A percentile compares a stretch with the other conserved stretches of the same genome.
phyloP scores from a whole-genome alignment of 768 basidiomycete genomes.

The Lactarius akahatsu region DNA sequence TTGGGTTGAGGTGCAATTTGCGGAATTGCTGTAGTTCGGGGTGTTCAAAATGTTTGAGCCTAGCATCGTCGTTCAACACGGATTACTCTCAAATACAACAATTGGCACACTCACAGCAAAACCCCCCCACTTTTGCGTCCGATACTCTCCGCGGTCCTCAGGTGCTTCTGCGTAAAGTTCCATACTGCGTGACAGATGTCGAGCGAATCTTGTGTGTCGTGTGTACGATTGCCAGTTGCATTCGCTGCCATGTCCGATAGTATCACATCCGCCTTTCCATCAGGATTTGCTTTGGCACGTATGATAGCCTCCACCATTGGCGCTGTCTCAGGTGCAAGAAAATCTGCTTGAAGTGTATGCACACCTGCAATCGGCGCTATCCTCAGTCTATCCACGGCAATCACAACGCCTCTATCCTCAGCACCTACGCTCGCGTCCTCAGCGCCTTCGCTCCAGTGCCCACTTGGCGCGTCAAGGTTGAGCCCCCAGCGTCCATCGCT shows the following conservation, averaged over 20 bases:
- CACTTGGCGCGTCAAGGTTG: constrained; percentile 2
- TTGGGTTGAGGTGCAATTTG: constrained; percentile 50
- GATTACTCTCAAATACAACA: constrained; percentile 21
- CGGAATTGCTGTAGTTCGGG: constrained; percentile 70
- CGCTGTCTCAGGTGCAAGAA: constrained; percentile 58
- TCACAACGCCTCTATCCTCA: constrained; percentile 48
- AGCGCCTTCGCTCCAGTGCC: constrained; percentile 9
- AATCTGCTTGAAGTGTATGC: constrained; percentile 72
- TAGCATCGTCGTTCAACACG: constrained; percentile 35
- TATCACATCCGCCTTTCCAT: constrained; percentile 68
- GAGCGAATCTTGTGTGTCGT: constrained; percentile 68
- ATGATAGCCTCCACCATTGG: constrained; percentile 44
- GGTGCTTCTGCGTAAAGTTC: constrained; percentile 56
- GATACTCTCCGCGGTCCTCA: constrained; percentile 48
- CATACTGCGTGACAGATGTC: constrained; percentile 75
- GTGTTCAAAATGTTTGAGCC: constrained; percentile 84
- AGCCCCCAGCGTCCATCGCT: constrained; percentile 18
- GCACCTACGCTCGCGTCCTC: neutral
- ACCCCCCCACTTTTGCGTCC: constrained; percentile 49
- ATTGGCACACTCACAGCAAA: constrained; percentile 50
- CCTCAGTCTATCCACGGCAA: constrained; percentile 79
- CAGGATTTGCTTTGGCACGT: constrained; percentile 33
- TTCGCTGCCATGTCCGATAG: constrained; percentile 92
- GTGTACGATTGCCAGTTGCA: constrained; percentile 62
- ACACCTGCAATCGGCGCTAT: constrained; percentile 76